These are phyloP conservation scores for Ogataea glucozyma DNA, from an alignment of 805 yeast genomes.

Conservation along the genomic window DNA sequence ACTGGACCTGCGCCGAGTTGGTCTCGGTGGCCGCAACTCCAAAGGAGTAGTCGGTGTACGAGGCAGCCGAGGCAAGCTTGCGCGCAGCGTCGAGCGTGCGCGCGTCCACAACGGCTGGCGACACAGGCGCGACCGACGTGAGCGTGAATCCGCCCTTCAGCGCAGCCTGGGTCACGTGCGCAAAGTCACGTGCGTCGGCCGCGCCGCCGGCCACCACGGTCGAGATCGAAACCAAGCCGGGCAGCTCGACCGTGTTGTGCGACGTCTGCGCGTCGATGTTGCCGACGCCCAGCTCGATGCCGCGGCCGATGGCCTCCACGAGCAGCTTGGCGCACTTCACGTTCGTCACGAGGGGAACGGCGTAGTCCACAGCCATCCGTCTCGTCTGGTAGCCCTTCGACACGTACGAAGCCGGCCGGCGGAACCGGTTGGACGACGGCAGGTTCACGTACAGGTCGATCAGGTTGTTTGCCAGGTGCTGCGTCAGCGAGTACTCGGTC, in stretches of 20 bases:
- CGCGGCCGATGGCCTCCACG: constrained; percentile 88
- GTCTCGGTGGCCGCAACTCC: constrained; percentile 79
- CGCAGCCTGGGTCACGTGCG: constrained; percentile 66
- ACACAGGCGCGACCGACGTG: constrained; percentile 78
- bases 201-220: constrained; percentile 62
- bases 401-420: constrained; percentile 98
- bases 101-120: constrained; percentile 62
- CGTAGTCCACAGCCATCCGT: constrained; percentile 99
- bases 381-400: constrained; percentile 97
- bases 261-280: constrained; percentile 89
- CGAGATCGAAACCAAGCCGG: constrained; percentile 84
- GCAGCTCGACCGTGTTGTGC: constrained; percentile 76
- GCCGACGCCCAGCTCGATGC: constrained; percentile 63
- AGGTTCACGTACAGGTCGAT: constrained; percentile 94
- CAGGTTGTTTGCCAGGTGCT: constrained; percentile 94
- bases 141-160: constrained; percentile 87
- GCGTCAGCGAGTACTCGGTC: constrained; percentile 91
- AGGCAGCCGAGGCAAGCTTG: constrained; percentile 52
- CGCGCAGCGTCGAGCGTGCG: constrained; percentile 66
- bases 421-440: constrained; percentile 95
- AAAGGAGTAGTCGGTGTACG: constrained; percentile 80
- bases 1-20: constrained; percentile 62
- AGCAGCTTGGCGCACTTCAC: constrained; percentile 95
- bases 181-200: constrained; percentile 61
- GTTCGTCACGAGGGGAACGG: constrained; percentile 95